Base-by-base conservation (phyloP, 306 rosid genomes). In the Phaseolus lunatus region DNA sequence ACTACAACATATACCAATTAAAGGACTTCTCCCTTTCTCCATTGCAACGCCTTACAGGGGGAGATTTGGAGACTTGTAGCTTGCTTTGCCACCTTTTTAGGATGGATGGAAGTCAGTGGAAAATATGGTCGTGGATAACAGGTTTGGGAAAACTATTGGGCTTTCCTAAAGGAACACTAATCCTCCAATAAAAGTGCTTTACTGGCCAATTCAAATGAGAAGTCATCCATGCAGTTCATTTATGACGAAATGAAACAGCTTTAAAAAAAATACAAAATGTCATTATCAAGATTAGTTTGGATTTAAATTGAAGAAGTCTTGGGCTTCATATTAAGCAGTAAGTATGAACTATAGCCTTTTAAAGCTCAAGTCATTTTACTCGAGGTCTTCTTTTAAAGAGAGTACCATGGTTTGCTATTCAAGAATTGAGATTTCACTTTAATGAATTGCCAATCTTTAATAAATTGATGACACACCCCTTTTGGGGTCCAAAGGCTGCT, bases 371-470 rank as follows among this genome's bases (percentile, higher is more conserved):
- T 52, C 37, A 54, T 16, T 24, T 37, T n/a, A 66, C 56, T 52
- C 49, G 39, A 65, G 44, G 13, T 2, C 4, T 47, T 49, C 65
- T 65, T 76, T 16, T 76, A 76, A 52, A 50, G 44, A 19, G n/a
- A 26, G 37, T 15, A 52, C 22, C 9, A 33, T 7, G 3, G 75
- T 44, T 53, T 67, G 22, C 49, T 37, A n/a, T 39, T 18, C 16
- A 22, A 56, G 39, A 76, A 67, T 27, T 56, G n/a, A 56, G n/a
- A 11, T 56, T 9, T 23, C n/a, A 23, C 23, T 23, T 12, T 4
- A 56, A 7, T n/a, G n/a, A n/a, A 23, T 16, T 1, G 10, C 75
- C 16, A 44, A 75, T 16, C 77, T 66, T 26, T 14, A 59, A 58
- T 20, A 56, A 10, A 56, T 56, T 57, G 37, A 50, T 13, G 10